Evolutionary conservation across 2,329 filamentous ascomycete species (phyloP).

Genomic region (Neofusicoccum laricinum): DNA sequence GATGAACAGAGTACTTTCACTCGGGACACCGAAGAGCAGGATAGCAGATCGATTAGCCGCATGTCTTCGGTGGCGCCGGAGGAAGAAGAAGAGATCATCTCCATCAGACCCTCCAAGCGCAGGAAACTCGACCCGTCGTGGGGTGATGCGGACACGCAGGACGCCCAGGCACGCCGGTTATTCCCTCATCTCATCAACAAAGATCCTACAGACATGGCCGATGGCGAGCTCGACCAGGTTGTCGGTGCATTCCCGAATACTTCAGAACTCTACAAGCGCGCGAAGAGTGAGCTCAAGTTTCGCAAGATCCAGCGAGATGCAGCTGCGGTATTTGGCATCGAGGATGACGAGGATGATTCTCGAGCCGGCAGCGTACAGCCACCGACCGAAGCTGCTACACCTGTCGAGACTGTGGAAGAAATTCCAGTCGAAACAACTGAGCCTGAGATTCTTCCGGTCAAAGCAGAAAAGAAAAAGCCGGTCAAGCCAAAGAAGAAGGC

Average conservation of each 20-base stretch:
- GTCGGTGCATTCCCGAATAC: conserved; percentile 53
- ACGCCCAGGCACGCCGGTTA: conserved; percentile 44
- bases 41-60: conserved; percentile 77
- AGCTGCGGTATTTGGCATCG: conserved; percentile 72
- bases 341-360: conserved; percentile 52
- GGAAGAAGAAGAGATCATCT: conserved; percentile 48
- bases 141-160: conserved; percentile 50
- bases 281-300: conserved; percentile 59
- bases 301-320: conserved; percentile 83
- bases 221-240: conserved; percentile 59
- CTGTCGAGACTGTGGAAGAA: conserved; percentile 40
- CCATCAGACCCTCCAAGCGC: conserved; percentile 44
- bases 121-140: conserved; percentile 44
- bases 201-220: conserved; percentile 68
- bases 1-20: conserved; percentile 69
- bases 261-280: conserved; percentile 71
- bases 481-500: conserved; percentile 65
- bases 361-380: conserved; percentile 30
- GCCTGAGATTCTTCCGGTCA: conserved; percentile 21
- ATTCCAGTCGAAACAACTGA: conserved; percentile 36
- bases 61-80: conserved; percentile 52
- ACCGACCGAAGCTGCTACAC: conserved; percentile 47
- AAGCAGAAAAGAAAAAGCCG: conserved; percentile 44
- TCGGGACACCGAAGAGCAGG: conserved; percentile 79
- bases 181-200: conserved; percentile 51